Evolutionary conservation across 768 basidiomycete genomes (phyloP), one percentile per base, ranked within the genome.

Genomic region (Xerocomellus amylosporus): DNA sequence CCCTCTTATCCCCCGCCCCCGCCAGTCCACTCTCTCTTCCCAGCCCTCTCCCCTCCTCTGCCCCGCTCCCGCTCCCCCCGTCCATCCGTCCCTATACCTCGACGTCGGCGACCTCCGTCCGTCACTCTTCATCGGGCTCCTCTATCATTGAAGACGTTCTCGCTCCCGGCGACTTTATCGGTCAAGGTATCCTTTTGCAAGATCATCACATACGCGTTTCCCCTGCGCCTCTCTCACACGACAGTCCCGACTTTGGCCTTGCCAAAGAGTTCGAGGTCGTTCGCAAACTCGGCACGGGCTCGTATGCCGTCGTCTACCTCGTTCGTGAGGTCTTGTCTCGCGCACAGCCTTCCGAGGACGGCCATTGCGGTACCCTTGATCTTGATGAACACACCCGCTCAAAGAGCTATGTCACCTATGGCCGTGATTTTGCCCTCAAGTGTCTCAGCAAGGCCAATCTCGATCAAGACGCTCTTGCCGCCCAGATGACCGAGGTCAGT

Each of bases 371-470:
- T 59, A 58, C 71, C 26, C 80, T 85, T 68, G 83, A 85, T 53
- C 59, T 82, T 10, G 83, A 82, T 58, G 75, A 75, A 41, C 60
- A 62, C 44, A 56, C 69, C 47, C 46, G 55, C 41, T 58, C 77
- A 36, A 69, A 74, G 46, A 62, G 51, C 39, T 69, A 71, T 53
- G 74, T 75, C 20, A 71, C 76, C 14, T 90, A 92, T 59, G 90
- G 90, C 22, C 80, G 87, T 53, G 84, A 93, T 67, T 91, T 86
- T 71, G 97, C 97, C n/a, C 83, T 98, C 74, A 98, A 99, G 79
- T 90, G 92, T 72, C 78, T 98, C 59, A 93, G 91, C 70, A 98
- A 98, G 74, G 88, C 87, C 49, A 88, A 98, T 77, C 86, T 97
- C 58, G 86, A 91, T 73, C 81, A 87, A 61, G 94, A 96, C 49